These are phyloP conservation scores for Graphilbum sp. DNA, from an alignment of 2,329 filamentous ascomycete species.

Conservation along the genomic window DNA sequence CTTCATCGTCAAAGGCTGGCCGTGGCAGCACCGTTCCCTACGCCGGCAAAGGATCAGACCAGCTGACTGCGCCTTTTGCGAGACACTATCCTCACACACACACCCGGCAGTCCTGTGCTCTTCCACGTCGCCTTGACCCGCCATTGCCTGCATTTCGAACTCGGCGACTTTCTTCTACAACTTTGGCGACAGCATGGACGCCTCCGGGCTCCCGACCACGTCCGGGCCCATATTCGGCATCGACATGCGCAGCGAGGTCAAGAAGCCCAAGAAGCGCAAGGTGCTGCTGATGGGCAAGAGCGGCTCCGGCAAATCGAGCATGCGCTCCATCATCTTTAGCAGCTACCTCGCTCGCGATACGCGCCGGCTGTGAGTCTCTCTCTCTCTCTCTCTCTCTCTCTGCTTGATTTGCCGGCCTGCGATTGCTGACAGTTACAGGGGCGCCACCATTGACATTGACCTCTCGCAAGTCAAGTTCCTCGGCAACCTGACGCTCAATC, in stretches of 20 bases:
- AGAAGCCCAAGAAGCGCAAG: slow-evolving; percentile 71
- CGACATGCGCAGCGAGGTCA: slow-evolving; percentile 25
- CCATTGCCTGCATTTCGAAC: not conserved
- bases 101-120: not conserved
- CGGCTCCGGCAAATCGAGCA: slow-evolving; percentile 92
- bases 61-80: no score
- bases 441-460: slow-evolving; percentile 95
- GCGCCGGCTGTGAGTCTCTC: slow-evolving; percentile 47
- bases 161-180: no score
- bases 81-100: no score
- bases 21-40: no score
- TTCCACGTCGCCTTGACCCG: not conserved
- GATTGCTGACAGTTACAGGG: slow-evolving; percentile 29
- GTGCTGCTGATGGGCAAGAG: slow-evolving; percentile 87
- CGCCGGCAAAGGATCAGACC: no score
- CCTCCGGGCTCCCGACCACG: not conserved
- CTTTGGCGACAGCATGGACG: not conserved
- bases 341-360: slow-evolving; percentile 98
- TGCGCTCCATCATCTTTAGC: slow-evolving; percentile 97
- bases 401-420: not conserved
- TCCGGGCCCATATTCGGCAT: slow-evolving; percentile 5
- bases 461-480: slow-evolving; percentile 98
- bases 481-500: slow-evolving; percentile 88
- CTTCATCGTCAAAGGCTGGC: no score
- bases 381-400: not conserved